Evolutionary conservation across 2,329 filamentous ascomycete species (phyloP).

Genomic region (Calonectria henricotiae): DNA sequence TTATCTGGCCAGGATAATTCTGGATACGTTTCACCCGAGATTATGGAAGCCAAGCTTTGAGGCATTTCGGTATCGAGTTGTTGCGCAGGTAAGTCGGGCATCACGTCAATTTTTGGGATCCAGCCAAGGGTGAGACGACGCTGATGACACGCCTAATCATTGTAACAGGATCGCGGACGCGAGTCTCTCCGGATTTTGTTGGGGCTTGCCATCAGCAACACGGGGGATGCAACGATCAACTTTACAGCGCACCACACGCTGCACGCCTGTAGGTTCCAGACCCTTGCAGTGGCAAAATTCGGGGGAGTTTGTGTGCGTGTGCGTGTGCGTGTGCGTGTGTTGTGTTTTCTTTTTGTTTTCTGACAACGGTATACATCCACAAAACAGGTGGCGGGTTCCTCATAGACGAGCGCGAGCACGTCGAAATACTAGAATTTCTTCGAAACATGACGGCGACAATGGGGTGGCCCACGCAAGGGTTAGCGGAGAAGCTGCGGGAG

Average conservation of each 20-base stretch:
- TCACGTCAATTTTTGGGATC: no score
- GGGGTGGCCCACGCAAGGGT: conserved; percentile 41
- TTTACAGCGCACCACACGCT: conserved; percentile 53
- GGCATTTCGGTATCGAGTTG: conserved; percentile 43
- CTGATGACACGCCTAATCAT: background rate
- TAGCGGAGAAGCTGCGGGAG: conserved; percentile 36
- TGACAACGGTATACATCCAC: background rate
- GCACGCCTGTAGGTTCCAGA: conserved; percentile 47
- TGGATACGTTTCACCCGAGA: conserved; percentile 59
- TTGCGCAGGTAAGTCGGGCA: conserved; percentile 42
- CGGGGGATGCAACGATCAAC: conserved; percentile 45
- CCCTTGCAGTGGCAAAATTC: background rate
- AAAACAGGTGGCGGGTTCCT: conserved; percentile 40
- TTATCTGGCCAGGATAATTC: conserved; percentile 60
- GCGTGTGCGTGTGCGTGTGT: no score
- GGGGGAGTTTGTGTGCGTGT: no score
- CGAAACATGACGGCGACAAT: conserved; percentile 38
- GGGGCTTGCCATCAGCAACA: conserved; percentile 52
- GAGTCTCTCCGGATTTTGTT: conserved; percentile 48
- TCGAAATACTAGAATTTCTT: conserved; percentile 39
- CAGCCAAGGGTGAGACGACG: no score
- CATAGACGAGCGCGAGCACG: conserved; percentile 37
- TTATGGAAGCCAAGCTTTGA: conserved; percentile 49
- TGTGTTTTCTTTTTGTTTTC: background rate
- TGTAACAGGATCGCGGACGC: conserved; percentile 44